Evolutionary conservation across 176 grass and related monocot genomes (phyloP).

Genomic region (Eleusine coracana): DNA sequence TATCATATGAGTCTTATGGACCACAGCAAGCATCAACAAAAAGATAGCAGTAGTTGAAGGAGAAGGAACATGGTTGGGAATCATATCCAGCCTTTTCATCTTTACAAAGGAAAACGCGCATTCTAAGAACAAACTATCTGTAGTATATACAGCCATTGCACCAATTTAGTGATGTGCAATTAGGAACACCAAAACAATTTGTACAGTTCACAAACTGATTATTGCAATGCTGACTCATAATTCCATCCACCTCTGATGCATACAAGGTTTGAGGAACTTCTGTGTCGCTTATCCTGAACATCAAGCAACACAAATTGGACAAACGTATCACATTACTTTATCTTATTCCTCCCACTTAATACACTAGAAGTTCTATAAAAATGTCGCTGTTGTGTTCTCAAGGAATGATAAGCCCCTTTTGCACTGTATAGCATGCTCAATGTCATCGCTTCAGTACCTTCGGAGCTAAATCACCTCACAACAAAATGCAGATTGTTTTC

Average conservation of each 20-base stretch:
- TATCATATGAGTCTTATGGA: background rate
- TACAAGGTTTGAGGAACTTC: background rate
- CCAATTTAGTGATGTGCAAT: background rate
- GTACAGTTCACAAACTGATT: background rate
- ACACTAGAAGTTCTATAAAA: background rate
- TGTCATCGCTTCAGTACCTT: background rate
- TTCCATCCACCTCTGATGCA: background rate
- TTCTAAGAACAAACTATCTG: background rate
- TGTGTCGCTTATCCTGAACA: background rate
- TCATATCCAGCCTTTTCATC: background rate
- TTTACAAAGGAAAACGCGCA: background rate
- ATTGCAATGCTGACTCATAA: background rate
- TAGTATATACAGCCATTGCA: background rate
- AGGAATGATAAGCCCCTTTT: background rate
- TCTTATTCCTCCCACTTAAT: background rate
- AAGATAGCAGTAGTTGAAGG: background rate
- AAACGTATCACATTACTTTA: background rate
- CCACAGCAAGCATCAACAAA: background rate
- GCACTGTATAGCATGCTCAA: background rate
- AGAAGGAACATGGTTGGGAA: background rate
- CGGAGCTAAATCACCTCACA: background rate
- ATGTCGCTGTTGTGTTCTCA: background rate
- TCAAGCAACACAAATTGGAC: background rate
- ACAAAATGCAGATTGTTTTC: constrained; percentile 16
- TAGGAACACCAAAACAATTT: background rate